Base-by-base conservation (phyloP, 2,329 filamentous ascomycete species). In the Orbilia brochopaga region DNA sequence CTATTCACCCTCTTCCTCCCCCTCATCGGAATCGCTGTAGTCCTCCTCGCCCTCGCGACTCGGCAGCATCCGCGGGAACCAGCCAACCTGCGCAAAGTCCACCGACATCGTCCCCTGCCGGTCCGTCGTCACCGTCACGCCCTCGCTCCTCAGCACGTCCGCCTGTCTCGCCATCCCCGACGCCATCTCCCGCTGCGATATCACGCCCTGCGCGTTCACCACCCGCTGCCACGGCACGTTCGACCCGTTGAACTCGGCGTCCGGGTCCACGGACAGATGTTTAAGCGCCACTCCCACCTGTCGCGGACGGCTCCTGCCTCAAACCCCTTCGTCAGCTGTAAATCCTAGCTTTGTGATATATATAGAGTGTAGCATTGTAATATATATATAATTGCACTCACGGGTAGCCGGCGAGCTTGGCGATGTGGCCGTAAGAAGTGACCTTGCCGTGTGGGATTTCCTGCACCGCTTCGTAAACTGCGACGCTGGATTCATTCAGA, bases 211-310 rank as follows among this genome's bases (percentile, higher is more conserved):
- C 13, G 90, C 82, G 79, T 93, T 96, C 78, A 97, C 89, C 69
- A 97, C 90, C 66, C 94, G 84, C 82, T 97, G 93, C 93, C 93
- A 97, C 0, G 93, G 93, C 2, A 97, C 93, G 74, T 89, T 97
- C 23, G 82, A 83, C 69, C 85, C 83, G 79, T 96, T 88, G 81
- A 89, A 95, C 62, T 78, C 74, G 0, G 81, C 79, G 0, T 81
- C 76, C 65, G 85, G 83, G 5, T 81, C 77, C 11, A 76, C 73
- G 0, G 92, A 86, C 11, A 97, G 86, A 78, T 96, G 88, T 79
- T 96, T 97, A 24, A 97, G 85, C 79, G 90, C 95, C 52, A 94
- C 84, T 59, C 93, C 93, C 5, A 97, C 92, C 80, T 97, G 93
- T 65, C 92, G 86, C 0, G 88, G 87, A 35, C 66, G 66, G 23